Percentiles rank a stretch among this genome's conserved stretches.
phyloP scores from a whole-genome alignment of 2,329 filamentous ascomycete species.

The Sporothrix luriei region DNA sequence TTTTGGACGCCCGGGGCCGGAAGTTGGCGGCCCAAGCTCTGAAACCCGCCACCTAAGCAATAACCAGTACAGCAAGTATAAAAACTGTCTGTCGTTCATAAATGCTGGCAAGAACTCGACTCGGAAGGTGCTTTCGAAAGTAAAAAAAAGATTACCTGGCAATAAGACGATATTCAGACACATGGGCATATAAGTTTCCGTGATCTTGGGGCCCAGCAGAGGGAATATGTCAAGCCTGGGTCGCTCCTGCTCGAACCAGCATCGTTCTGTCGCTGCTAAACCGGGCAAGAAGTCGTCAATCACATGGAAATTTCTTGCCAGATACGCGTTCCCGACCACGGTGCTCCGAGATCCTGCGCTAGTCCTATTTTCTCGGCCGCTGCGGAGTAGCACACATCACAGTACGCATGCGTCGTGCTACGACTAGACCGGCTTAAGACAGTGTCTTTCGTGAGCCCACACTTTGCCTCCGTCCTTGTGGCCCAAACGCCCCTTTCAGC shows the following conservation, averaged over 20 bases:
- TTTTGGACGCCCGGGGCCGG: not conserved
- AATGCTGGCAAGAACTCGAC: not conserved
- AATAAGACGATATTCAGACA: not conserved
- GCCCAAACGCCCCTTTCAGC: not conserved
- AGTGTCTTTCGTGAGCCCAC: not conserved
- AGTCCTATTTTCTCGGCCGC: slow-evolving; percentile 26
- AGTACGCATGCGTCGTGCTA: not conserved
- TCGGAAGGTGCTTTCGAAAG: not conserved
- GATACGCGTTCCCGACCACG: not conserved
- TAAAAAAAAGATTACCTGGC: not conserved
- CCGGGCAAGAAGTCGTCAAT: slow-evolving; percentile 9
- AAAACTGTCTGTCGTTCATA: not conserved
- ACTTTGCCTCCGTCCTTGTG: slow-evolving; percentile 6
- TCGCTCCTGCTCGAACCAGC: slow-evolving; percentile 5
- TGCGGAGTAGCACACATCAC: slow-evolving; percentile 23
- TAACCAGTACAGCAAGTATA: not conserved
- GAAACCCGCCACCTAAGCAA: slow-evolving; percentile 13
- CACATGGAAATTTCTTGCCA: slow-evolving; percentile 27
- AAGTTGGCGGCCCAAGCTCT: not conserved
- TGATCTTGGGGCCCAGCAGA: slow-evolving; percentile 1
- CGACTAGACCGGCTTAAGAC: not conserved
- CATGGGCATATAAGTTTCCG: slow-evolving; percentile 7
- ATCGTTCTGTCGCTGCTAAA: not conserved
- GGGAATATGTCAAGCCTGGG: not conserved
- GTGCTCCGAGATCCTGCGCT: slow-evolving; percentile 22